phyloP scores from a whole-genome alignment of 257 asterid species.

The Orobanche coerulescens region DNA sequence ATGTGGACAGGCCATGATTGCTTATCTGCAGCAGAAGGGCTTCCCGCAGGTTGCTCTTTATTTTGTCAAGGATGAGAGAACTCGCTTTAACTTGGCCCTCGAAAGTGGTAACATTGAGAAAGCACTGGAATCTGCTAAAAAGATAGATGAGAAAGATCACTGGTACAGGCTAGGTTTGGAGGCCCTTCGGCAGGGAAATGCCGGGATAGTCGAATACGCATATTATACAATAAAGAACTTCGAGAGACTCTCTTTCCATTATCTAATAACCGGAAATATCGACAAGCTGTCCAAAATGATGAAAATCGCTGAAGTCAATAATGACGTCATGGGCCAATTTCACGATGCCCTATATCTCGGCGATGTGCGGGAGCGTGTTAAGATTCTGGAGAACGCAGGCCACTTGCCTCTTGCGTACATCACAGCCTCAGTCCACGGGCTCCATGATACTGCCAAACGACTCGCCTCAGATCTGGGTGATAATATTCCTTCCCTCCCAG shows the following conservation, averaged over 20 bases:
- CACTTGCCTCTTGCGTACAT: constrained; percentile 74
- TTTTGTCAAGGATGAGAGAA: constrained; percentile 88
- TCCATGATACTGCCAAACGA: constrained; percentile 48
- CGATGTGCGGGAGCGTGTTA: constrained; percentile 68
- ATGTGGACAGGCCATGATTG: constrained; percentile 98
- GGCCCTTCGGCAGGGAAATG: constrained; percentile 94
- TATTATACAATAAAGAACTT: constrained; percentile 80
- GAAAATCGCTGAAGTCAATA: constrained; percentile 83
- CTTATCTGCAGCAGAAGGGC: constrained; percentile 94
- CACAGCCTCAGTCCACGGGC: constrained; percentile 64
- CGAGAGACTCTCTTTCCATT: constrained; percentile 76
- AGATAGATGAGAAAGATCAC: constrained; percentile 74
- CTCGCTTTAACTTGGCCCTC: constrained; percentile 80
- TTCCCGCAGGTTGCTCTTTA: constrained; percentile 92
- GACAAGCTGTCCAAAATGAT: constrained; percentile 78
- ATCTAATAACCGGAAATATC: constrained; percentile 69
- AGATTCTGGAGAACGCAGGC: constrained; percentile 66
- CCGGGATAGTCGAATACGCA: constrained; percentile 82
- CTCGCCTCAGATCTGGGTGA: constrained; percentile 54
- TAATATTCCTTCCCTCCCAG: constrained; percentile 52
- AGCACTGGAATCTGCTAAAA: constrained; percentile 84
- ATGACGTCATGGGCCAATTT: constrained; percentile 91
- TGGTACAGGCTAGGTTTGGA: constrained; percentile 92
- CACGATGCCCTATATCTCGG: constrained; percentile 84
- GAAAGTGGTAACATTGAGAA: constrained; percentile 89